Evolutionary conservation across 441 rosid genomes (phyloP).

Genomic region (Pelargonium cotyledonis): DNA sequence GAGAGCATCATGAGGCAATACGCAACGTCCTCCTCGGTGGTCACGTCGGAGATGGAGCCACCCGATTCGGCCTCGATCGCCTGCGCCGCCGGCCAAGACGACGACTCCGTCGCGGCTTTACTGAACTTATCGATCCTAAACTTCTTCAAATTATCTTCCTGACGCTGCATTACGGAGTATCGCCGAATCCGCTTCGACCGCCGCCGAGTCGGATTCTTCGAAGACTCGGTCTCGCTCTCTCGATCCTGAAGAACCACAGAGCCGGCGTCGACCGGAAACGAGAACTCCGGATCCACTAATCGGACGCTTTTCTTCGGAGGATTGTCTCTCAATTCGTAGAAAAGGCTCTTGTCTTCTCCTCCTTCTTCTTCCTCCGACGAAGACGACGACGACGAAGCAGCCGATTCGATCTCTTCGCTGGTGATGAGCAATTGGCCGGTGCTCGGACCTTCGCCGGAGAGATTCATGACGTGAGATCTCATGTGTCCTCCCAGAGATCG

Average conservation of each 20-base stretch:
- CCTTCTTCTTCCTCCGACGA: slow-evolving; percentile 25
- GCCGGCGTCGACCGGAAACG: slow-evolving; percentile 37
- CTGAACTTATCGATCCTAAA: slow-evolving; percentile 20
- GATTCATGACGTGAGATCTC: slow-evolving; percentile 71
- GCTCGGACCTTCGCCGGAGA: slow-evolving; percentile 21
- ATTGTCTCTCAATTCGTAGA: slow-evolving; percentile 46
- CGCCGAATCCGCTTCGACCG: slow-evolving; percentile 63
- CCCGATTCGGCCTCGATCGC: slow-evolving; percentile 43
- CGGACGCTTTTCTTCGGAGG: slow-evolving; percentile 45
- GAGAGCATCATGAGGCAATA: slow-evolving; percentile 67
- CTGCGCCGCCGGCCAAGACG: slow-evolving; percentile 17
- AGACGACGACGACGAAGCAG: slow-evolving; percentile 28
- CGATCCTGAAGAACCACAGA: slow-evolving; percentile 56
- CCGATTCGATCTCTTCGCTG: slow-evolving; percentile 32
- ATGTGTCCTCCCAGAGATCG: slow-evolving; percentile 82
- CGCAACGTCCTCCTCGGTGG: slow-evolving; percentile 68
- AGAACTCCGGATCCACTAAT: slow-evolving; percentile 56
- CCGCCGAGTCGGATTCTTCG: slow-evolving; percentile 59
- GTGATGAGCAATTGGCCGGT: slow-evolving; percentile 29
- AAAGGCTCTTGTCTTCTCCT: slow-evolving; percentile 22
- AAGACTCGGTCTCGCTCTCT: slow-evolving; percentile 79
- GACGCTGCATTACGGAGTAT: slow-evolving; percentile 18
- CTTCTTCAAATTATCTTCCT: slow-evolving; percentile 10
- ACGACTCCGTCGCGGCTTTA: slow-evolving; percentile 37
- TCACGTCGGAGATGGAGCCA: slow-evolving; percentile 57